phyloP scores from a whole-genome alignment of 768 basidiomycete genomes.

The Russula vinacea region DNA sequence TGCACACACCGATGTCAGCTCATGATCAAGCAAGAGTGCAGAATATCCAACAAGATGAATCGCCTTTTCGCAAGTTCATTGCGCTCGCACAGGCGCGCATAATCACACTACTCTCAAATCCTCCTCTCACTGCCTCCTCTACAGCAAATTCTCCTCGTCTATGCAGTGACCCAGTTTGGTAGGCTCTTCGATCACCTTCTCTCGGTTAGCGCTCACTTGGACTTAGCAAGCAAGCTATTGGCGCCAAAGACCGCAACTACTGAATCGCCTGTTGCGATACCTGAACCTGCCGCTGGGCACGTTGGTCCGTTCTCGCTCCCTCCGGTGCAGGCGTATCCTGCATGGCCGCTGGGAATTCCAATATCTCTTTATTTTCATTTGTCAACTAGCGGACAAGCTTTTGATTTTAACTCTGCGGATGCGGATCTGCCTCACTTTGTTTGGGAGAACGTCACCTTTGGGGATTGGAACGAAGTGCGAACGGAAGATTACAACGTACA shows the following conservation, averaged over 20 bases:
- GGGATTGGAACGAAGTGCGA: constrained; percentile 66
- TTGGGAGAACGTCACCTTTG: constrained; percentile 77
- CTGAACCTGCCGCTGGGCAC: constrained; percentile 32
- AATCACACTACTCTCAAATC: neutral
- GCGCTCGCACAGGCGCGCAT: constrained; percentile 43
- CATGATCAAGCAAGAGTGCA: constrained; percentile 12
- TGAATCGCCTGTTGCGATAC: constrained; percentile 33
- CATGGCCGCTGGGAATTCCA: constrained; percentile 59
- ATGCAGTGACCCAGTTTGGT: constrained; percentile 66
- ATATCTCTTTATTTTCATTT: constrained; percentile 73
- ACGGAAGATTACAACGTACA: constrained; percentile 54
- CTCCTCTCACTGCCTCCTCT: constrained; percentile 10
- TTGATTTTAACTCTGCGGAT: constrained; percentile 49
- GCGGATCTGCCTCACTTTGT: constrained; percentile 60
- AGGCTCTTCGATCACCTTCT: constrained; percentile 30
- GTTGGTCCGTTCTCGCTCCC: constrained; percentile 50
- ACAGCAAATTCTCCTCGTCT: constrained; percentile 69
- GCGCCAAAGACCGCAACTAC: constrained; percentile 38
- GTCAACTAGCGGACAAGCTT: constrained; percentile 61
- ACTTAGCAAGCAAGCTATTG: constrained; percentile 47
- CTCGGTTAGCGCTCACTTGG: constrained; percentile 8
- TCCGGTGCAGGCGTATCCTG: constrained; percentile 51
- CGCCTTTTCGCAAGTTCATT: constrained; percentile 40
- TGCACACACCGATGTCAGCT: constrained; percentile 11
- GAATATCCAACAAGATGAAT: constrained; percentile 36